Conservation (phyloP, 805 yeast genomes). For the Cyberlindnera maclurae region DNA sequence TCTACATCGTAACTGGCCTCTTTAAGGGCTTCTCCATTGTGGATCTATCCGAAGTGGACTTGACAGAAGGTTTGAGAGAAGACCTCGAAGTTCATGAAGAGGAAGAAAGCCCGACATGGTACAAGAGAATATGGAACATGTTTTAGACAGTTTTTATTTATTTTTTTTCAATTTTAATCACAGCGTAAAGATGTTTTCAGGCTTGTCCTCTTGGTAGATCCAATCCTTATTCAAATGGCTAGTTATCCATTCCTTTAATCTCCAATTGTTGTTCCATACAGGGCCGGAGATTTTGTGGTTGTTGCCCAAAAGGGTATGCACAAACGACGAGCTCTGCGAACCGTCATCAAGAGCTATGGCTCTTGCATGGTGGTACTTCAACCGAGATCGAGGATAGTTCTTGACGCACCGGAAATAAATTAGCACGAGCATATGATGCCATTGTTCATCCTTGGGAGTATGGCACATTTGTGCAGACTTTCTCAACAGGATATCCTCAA, state of each 20-base stretch:
- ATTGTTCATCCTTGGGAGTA: slow-evolving; percentile 6
- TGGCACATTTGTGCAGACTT: slow-evolving; percentile 10
- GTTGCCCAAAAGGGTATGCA: neutral
- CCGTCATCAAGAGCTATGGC: neutral
- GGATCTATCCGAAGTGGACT: slow-evolving; percentile 36
- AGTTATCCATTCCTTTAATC: slow-evolving; percentile 8
- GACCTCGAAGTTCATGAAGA: slow-evolving; percentile 23
- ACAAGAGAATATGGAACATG: slow-evolving; percentile 6
- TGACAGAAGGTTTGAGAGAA: slow-evolving; percentile 42
- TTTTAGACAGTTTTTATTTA: slow-evolving; percentile 1
- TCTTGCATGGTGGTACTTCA: slow-evolving; percentile 9
- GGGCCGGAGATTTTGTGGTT: no score
- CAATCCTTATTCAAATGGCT: slow-evolving; percentile 5
- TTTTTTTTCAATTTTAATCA: neutral
- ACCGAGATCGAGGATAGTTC: slow-evolving; percentile 17
- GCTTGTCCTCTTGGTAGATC: slow-evolving; percentile 4
- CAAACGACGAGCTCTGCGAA: neutral
- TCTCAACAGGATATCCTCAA: slow-evolving; percentile 33
- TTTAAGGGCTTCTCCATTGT: slow-evolving; percentile 36
- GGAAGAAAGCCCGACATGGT: slow-evolving; percentile 10
- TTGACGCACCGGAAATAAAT: slow-evolving; percentile 16
- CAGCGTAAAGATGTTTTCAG: slow-evolving; percentile 7
- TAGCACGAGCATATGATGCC: slow-evolving; percentile 14
- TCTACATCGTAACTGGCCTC: slow-evolving; percentile 34
- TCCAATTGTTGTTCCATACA: slow-evolving; percentile 14